Percentiles rank a stretch among this genome's conserved stretches.
These are phyloP conservation scores for Candida patagonica DNA, from an alignment of 805 yeast species.

Conservation along the genomic window DNA sequence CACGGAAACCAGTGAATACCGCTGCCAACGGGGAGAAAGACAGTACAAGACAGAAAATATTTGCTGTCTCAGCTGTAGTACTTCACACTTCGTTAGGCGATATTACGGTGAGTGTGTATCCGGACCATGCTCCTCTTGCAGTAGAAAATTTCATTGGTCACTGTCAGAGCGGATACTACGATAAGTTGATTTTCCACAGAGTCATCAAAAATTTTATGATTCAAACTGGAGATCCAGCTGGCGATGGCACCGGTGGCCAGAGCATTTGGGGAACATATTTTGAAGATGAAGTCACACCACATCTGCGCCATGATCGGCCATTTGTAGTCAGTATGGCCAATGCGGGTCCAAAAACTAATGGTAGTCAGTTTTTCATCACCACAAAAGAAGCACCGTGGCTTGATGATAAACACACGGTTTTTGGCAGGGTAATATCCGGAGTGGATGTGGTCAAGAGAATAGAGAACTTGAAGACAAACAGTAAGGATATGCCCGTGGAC, in stretches of 20 bases:
- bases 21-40: not conserved
- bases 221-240: slow-evolving; percentile 50
- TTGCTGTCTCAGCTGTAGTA: slow-evolving; percentile 14
- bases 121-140: slow-evolving; percentile 32
- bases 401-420: slow-evolving; percentile 50
- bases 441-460: slow-evolving; percentile 40
- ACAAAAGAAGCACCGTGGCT: slow-evolving; percentile 46
- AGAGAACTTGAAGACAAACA: slow-evolving; percentile 39
- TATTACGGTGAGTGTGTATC: slow-evolving; percentile 30
- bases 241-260: slow-evolving; percentile 35
- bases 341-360: slow-evolving; percentile 50
- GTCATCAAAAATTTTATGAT: slow-evolving; percentile 49
- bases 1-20: not conserved
- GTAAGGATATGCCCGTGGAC: slow-evolving; percentile 37
- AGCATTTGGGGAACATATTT: slow-evolving; percentile 29
- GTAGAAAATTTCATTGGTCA: slow-evolving; percentile 34
- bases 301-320: slow-evolving; percentile 41
- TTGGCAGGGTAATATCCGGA: slow-evolving; percentile 44
- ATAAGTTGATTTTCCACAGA: slow-evolving; percentile 29
- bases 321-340: slow-evolving; percentile 54
- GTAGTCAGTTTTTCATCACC: slow-evolving; percentile 52
- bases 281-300: slow-evolving; percentile 42
- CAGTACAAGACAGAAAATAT: slow-evolving; percentile 25
- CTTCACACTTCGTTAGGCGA: slow-evolving; percentile 38
- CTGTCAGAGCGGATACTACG: slow-evolving; percentile 32